Conservation (phyloP, 2,329 filamentous ascomycete genomes). For the Hawksworthiomyces lignivorus region DNA sequence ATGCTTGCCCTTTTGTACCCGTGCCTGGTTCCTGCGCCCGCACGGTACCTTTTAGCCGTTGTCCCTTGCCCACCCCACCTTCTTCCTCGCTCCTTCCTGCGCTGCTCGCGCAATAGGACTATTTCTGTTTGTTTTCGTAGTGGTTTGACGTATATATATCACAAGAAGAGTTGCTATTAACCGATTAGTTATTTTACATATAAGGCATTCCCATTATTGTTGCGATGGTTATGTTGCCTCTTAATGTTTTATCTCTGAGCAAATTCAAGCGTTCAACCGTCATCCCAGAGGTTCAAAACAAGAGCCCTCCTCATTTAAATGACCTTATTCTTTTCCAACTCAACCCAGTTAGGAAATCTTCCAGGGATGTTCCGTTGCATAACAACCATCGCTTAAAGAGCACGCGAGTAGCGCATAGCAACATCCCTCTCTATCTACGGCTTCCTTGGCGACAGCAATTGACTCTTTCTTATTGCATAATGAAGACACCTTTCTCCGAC, state of each 20-base stretch:
- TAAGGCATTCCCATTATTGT: neutral
- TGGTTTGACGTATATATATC: neutral
- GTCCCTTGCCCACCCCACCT: neutral
- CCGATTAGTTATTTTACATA: too few relatives aligned
- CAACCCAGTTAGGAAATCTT: slow-evolving; percentile 7
- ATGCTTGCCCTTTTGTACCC: neutral
- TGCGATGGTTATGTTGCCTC: neutral
- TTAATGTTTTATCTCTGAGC: slow-evolving; percentile 1
- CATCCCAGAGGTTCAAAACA: too few relatives aligned
- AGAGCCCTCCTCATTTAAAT: neutral
- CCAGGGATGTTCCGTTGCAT: neutral
- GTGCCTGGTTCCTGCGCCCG: slow-evolving; percentile 6
- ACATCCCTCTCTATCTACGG: too few relatives aligned
- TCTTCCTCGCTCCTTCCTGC: neutral
- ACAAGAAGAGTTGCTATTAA: too few relatives aligned
- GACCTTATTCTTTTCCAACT: too few relatives aligned
- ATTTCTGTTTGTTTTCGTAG: neutral
- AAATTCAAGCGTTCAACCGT: neutral
- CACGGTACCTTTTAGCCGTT: slow-evolving; percentile 6
- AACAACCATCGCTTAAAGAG: too few relatives aligned
- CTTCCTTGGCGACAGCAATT: too few relatives aligned
- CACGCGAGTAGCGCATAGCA: too few relatives aligned
- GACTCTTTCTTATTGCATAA: too few relatives aligned
- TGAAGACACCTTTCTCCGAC: too few relatives aligned
- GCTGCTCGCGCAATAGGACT: too few relatives aligned